These are phyloP conservation scores for Cryptococcus sp. DNA, from an alignment of 1,284 basidiomycete species.

Conservation along the genomic window DNA sequence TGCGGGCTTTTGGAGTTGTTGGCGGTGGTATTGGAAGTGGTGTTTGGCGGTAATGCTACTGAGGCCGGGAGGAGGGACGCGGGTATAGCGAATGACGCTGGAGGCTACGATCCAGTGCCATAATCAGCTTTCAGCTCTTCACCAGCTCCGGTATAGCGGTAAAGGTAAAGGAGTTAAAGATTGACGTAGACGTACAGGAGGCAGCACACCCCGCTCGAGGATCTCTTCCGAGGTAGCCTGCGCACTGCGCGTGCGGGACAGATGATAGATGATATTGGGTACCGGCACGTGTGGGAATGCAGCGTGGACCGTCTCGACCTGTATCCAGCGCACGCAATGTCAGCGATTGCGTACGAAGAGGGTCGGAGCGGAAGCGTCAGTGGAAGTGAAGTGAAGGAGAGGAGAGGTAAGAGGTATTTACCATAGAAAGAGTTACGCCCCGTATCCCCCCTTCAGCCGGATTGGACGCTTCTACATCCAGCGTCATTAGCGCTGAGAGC, in stretches of 20 bases:
- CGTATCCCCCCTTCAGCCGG: slow-evolving; percentile 30
- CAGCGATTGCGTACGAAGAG: not conserved
- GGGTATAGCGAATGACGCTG: slow-evolving; percentile 34
- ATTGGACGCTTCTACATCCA: slow-evolving; percentile 15
- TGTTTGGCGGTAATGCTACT: slow-evolving; percentile 17
- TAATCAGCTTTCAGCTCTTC: not conserved
- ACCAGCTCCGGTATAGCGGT: too few species aligned
- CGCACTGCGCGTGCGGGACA: slow-evolving; percentile 49
- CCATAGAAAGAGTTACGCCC: slow-evolving; percentile 46
- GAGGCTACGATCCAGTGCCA: slow-evolving; percentile 23
- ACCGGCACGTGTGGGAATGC: slow-evolving; percentile 52
- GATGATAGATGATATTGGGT: slow-evolving; percentile 48
- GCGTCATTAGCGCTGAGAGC: not conserved
- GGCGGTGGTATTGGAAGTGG: slow-evolving; percentile 4
- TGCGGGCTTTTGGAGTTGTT: slow-evolving; percentile 12
- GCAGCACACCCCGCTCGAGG: slow-evolving; percentile 47
- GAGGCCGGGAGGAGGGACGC: slow-evolving; percentile 31
- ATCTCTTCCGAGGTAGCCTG: slow-evolving; percentile 52
- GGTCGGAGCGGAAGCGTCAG: not conserved
- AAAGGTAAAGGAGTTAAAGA: not conserved
- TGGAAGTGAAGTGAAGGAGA: not conserved
- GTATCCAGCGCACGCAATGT: not conserved
- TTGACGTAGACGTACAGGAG: slow-evolving; percentile 36
- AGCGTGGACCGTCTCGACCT: slow-evolving; percentile 51
- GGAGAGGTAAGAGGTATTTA: slow-evolving; percentile 14